Evolutionary conservation across 192 early-diverging fungal genomes (phyloP).

Genomic region (Coemansia asiatica): DNA sequence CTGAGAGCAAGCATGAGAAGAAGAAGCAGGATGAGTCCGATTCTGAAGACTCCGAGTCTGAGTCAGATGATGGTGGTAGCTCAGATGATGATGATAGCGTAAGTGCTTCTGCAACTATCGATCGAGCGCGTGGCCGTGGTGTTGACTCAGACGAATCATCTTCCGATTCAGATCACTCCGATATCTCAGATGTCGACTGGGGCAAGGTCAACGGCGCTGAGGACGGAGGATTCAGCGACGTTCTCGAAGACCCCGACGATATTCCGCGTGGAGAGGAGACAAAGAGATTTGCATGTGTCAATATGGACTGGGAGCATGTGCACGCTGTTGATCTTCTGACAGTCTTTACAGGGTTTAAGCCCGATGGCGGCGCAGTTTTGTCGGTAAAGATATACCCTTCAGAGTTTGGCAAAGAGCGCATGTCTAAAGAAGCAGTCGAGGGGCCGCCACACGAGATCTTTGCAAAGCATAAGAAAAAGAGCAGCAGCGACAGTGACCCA

Average conservation of each 20-base stretch:
- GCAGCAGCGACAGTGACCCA: slow-evolving; percentile 31
- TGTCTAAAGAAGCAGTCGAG: slow-evolving; percentile 48
- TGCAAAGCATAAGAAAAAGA: slow-evolving; percentile 24
- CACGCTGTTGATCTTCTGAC: slow-evolving; percentile 84
- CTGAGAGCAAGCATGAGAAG: slow-evolving; percentile 13
- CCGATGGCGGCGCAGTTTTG: slow-evolving; percentile 65
- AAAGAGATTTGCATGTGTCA: slow-evolving; percentile 79
- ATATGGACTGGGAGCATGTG: slow-evolving; percentile 95
- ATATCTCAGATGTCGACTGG: slow-evolving; percentile 38
- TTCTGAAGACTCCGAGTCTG: slow-evolving; percentile 22
- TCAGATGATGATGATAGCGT: slow-evolving; percentile 19
- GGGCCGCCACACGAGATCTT: slow-evolving; percentile 51
- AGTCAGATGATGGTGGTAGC: no score
- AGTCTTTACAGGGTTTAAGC: slow-evolving; percentile 83
- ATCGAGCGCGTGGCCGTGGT: slow-evolving; percentile 82
- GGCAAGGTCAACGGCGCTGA: slow-evolving; percentile 32
- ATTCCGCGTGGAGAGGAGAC: slow-evolving; percentile 64
- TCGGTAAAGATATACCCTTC: slow-evolving; percentile 82
- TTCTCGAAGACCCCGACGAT: slow-evolving; percentile 58
- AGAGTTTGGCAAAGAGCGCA: slow-evolving; percentile 72
- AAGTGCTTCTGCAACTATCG: slow-evolving; percentile 31
- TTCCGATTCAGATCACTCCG: slow-evolving; percentile 31
- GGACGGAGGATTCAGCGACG: slow-evolving; percentile 55
- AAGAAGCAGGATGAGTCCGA: slow-evolving; percentile 14
- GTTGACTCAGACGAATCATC: slow-evolving; percentile 53